phyloP scores from a whole-genome alignment of 2,329 filamentous ascomycete genomes.

The Botrytis galanthina region DNA sequence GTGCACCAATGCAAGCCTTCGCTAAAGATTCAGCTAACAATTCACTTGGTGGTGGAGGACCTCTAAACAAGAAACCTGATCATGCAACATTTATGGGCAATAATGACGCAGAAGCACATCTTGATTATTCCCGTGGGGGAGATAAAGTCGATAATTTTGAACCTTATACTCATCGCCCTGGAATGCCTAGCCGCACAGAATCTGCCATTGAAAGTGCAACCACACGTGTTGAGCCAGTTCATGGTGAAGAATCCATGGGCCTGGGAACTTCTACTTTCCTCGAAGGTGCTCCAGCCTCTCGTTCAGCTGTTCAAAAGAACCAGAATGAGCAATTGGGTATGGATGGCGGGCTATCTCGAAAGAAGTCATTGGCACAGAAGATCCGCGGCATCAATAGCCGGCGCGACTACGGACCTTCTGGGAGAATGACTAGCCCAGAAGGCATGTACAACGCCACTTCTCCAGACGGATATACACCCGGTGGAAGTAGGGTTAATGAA shows the following conservation, averaged over 20 bases:
- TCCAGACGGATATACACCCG: constrained; percentile 38
- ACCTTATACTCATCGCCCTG: constrained; percentile 42
- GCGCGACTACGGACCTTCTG: constrained; percentile 57
- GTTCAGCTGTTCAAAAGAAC: constrained; percentile 71
- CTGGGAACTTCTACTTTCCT: constrained; percentile 94
- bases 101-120: constrained; percentile 68
- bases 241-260: constrained; percentile 80
- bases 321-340: constrained; percentile 58
- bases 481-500: constrained; percentile 45
- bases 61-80: constrained; percentile 76
- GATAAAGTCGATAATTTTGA: constrained; percentile 43
- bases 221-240: constrained; percentile 66
- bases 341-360: constrained; percentile 72
- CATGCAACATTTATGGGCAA: constrained; percentile 84
- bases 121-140: constrained; percentile 61
- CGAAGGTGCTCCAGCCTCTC: constrained; percentile 86
- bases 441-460: constrained; percentile 42
- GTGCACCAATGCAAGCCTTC: constrained; percentile 95
- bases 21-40: constrained; percentile 92
- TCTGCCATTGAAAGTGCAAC: constrained; percentile 64
- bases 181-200: constrained; percentile 26
- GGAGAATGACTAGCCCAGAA: constrained; percentile 59
- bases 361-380: constrained; percentile 92
- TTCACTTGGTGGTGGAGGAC: constrained; percentile 81
- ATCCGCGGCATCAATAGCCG: constrained; percentile 80